Evolutionary conservation across 768 basidiomycete species (phyloP).

Genomic region (Dentipellis fragilis): DNA sequence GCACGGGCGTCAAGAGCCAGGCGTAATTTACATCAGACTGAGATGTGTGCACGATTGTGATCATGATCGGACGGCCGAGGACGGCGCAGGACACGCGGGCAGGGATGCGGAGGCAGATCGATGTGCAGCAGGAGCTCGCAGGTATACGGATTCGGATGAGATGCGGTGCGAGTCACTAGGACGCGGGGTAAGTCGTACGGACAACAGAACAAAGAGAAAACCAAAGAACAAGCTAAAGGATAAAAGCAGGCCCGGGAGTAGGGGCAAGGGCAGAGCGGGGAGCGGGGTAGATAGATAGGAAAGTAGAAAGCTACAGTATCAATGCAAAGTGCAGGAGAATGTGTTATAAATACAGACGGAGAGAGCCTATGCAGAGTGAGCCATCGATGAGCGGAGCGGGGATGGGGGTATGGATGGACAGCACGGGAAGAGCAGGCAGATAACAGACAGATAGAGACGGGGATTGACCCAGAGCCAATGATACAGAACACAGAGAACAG

Average conservation of each 20-base stretch:
- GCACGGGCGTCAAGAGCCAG: too few species aligned
- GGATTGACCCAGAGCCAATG: too few species aligned
- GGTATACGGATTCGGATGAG: not conserved
- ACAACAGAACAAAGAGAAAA: not conserved
- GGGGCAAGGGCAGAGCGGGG: not conserved
- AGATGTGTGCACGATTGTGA: not conserved
- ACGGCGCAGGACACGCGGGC: not conserved
- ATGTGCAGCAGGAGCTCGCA: not conserved
- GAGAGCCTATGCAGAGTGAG: too few species aligned
- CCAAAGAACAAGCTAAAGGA: not conserved
- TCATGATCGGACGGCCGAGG: not conserved
- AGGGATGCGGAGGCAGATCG: not conserved
- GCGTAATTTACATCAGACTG: not conserved
- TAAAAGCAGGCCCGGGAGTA: not conserved
- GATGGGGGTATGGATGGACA: too few species aligned
- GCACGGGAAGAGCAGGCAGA: too few species aligned
- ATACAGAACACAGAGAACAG: too few species aligned
- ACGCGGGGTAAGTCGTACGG: not conserved
- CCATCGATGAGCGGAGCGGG: too few species aligned
- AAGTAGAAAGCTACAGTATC: too few species aligned
- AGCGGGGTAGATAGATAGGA: not conserved
- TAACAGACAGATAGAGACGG: too few species aligned
- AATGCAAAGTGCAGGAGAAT: too few species aligned
- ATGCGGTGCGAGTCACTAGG: not conserved
- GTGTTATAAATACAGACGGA: too few species aligned